Evolutionary conservation across 306 rosid genomes (phyloP).

Genomic region (Medicago truncatula): MtrunA17r5.0-ANR NC_053044.1:49411501-49412000

Average conservation of each 20-base stretch:
- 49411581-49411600: constrained; percentile 77
- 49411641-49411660: constrained; percentile 42
- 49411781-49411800: constrained; percentile 93
- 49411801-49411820: constrained; percentile 85
- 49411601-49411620: constrained; percentile 54
- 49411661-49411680: constrained; percentile 51
- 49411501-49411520: constrained; percentile 58
- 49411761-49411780: constrained; percentile 97
- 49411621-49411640: constrained; percentile 51
- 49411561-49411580: constrained; percentile 68
- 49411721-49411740: constrained; percentile 68
- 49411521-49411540: constrained; percentile 65
- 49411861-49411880: constrained; percentile 29
- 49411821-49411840: constrained; percentile 74
- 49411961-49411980: constrained; percentile 24
- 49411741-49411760: constrained; percentile 87
- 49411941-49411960: constrained; percentile 1
- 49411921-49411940: constrained; percentile 29
- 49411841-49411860: constrained; percentile 81
- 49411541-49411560: constrained; percentile 86
- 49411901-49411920: constrained; percentile 10
- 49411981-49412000: constrained; percentile 9
- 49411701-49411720: constrained; percentile 50
- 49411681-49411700: constrained; percentile 48
- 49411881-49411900: constrained; percentile 35